Evolutionary conservation across 768 basidiomycete species (phyloP).

Genomic region (Lepiota brunneoincarnata): DNA sequence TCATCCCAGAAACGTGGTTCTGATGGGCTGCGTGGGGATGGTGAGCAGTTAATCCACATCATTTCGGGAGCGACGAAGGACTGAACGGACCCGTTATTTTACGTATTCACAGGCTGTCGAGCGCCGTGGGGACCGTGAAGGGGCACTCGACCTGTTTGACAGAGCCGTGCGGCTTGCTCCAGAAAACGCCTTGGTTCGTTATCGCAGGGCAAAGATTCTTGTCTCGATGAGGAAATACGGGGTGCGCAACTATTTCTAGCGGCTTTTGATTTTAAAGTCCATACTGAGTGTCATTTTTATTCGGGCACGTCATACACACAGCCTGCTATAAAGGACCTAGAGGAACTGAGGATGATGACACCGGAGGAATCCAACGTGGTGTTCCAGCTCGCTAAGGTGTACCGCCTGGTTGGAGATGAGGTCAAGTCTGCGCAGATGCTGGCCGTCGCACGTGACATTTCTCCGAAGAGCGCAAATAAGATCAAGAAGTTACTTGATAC

Average conservation of each 20-base stretch:
- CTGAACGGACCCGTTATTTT: slow-evolving; percentile 20
- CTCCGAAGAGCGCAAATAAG: slow-evolving; percentile 86
- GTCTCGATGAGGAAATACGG: slow-evolving; percentile 80
- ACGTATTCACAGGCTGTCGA: slow-evolving; percentile 73
- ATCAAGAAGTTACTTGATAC: slow-evolving; percentile 77
- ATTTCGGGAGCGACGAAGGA: slow-evolving; percentile 20
- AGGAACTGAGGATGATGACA: slow-evolving; percentile 73
- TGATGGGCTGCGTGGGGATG: slow-evolving; percentile 94
- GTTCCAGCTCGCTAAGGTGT: slow-evolving; percentile 93
- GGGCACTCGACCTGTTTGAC: slow-evolving; percentile 79
- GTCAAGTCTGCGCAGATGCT: slow-evolving; percentile 81
- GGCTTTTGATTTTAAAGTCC: slow-evolving; percentile 1
- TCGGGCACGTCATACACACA: slow-evolving; percentile 29
- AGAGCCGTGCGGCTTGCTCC: slow-evolving; percentile 77
- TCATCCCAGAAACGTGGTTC: slow-evolving; percentile 93
- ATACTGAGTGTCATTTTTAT: slow-evolving; percentile 17
- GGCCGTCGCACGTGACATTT: slow-evolving; percentile 88
- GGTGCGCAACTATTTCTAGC: slow-evolving; percentile 47
- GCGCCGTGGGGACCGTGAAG: slow-evolving; percentile 72
- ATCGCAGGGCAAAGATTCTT: slow-evolving; percentile 89
- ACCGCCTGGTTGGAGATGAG: slow-evolving; percentile 77
- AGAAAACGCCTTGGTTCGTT: slow-evolving; percentile 90
- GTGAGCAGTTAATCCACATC: slow-evolving; percentile 48
- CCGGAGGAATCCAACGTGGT: slow-evolving; percentile 97
- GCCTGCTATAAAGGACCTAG: slow-evolving; percentile 81